Evolutionary conservation across 257 asterid genomes (phyloP), one percentile per base, ranked within the genome.

Genomic region (Solanum chilense): DNA sequence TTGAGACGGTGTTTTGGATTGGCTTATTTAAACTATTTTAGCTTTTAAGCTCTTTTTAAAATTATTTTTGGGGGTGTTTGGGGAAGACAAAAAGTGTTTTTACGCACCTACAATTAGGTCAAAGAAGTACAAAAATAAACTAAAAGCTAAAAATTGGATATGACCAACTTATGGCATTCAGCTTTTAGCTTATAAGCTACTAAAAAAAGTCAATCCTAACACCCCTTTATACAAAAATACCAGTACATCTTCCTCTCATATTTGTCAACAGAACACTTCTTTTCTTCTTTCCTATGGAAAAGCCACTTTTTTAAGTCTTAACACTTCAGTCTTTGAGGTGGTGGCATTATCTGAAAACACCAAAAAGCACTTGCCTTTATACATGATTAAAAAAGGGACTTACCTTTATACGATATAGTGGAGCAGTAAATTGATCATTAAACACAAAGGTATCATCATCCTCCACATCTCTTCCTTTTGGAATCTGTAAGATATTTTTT

Each of bases 331-430:
- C 31, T 75, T 75, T 39, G 33, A 75, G 33, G 82, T 39, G 82
- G 41, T 6, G 35, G 20, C 35, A 23, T 41, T 39, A 37, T 20
- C 81, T 73, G 49, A 37, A 37, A 37, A 73, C 47, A 18, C 25
- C 80, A 73, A 73, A 71, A 18, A 35, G 80, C 27, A 73, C 45
- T 73, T 73, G 20, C 47, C 76, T 9, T 73, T 35, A 73, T 73
- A 35, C 80, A 18, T 73, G 47, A 33, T 73, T 16, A 35, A 11
- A 8, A 68, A 73, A 16, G 39, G 25, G 5, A 14, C 10, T 35
- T 86, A 95, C 98, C 98, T 95, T 95, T 90, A 95, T 92, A 75
- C 97, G 98, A 86, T 93, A 95, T 37, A 95, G 93, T 41, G 98
- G 95, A 71, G 98, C 95, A 90, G 94, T 86, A 82, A 96, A 96